These are phyloP conservation scores for Cynanchum wilfordii DNA, from an alignment of 257 asterid species.

Conservation along the genomic window DNA sequence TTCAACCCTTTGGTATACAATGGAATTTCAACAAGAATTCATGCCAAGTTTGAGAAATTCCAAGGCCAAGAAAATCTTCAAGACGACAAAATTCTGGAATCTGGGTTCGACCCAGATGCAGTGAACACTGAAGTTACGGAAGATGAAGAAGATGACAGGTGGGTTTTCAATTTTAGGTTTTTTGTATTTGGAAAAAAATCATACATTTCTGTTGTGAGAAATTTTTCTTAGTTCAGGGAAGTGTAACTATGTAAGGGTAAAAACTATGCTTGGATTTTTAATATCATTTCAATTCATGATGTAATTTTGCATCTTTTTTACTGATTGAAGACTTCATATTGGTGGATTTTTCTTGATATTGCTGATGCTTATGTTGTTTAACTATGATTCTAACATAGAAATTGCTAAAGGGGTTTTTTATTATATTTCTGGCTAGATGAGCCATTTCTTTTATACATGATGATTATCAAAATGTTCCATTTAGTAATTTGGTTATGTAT, in stretches of 20 bases:
- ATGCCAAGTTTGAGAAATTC: conserved; percentile 77
- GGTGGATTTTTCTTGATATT: neutral
- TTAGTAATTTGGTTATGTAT: neutral
- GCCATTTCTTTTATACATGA: neutral
- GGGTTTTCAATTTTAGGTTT: neutral
- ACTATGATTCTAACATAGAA: neutral
- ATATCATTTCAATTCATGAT: neutral
- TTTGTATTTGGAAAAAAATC: neutral
- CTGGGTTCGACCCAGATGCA: conserved; percentile 21
- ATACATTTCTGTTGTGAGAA: neutral
- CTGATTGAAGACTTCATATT: neutral
- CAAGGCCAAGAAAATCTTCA: conserved; percentile 43
- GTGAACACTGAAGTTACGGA: conserved; percentile 21
- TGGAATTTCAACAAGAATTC: conserved; percentile 33
- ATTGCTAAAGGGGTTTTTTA: neutral
- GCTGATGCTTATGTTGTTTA: neutral
- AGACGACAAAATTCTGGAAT: conserved; percentile 8
- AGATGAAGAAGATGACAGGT: conserved; percentile 82
- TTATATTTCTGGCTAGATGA: neutral
- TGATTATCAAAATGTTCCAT: neutral
- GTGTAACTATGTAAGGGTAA: no score
- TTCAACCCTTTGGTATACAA: conserved; percentile 11
- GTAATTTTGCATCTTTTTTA: neutral
- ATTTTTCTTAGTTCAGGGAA: neutral
- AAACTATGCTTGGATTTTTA: neutral